Conservation (phyloP, 2,329 filamentous ascomycete genomes). For the Neonectria sp. region DNA sequence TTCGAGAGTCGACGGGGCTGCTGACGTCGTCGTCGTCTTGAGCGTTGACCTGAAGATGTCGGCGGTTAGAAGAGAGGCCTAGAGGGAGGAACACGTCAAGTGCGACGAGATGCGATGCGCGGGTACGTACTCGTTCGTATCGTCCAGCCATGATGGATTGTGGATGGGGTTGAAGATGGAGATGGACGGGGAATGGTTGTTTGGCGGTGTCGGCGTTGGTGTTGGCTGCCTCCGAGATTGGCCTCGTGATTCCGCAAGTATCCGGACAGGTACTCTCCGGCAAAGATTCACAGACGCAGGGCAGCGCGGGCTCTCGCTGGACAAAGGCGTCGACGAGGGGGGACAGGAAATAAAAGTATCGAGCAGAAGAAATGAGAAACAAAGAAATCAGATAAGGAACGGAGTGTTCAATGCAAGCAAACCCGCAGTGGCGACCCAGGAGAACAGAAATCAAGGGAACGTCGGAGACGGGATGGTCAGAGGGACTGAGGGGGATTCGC, state of each 20-base stretch:
- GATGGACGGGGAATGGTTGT: conserved; percentile 23
- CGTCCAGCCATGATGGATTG: conserved; percentile 64
- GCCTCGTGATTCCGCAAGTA: conserved; percentile 28
- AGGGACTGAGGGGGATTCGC: conserved; percentile 1
- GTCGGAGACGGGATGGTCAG: conserved; percentile 23
- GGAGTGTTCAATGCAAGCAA: conserved; percentile 29
- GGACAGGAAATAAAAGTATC: conserved; percentile 2
- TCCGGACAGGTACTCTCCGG: conserved; percentile 16
- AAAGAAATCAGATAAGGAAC: conserved; percentile 21
- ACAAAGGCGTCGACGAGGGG: conserved; percentile 12
- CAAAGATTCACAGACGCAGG: neutral
- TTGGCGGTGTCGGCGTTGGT: conserved; percentile 30
- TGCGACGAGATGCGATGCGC: neutral
- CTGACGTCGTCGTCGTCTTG: conserved; percentile 68
- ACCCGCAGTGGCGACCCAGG: conserved; percentile 30
- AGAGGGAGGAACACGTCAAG: neutral
- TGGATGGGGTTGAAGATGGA: conserved; percentile 11
- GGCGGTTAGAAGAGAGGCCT: conserved; percentile 29
- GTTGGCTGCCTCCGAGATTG: conserved; percentile 45
- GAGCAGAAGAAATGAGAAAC: conserved; percentile 3
- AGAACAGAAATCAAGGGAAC: conserved; percentile 39
- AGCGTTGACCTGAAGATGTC: conserved; percentile 65
- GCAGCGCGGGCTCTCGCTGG: neutral
- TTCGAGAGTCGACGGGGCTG: conserved; percentile 51
- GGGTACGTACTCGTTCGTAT: conserved; percentile 70